Evolutionary conservation across 225 moss, liverwort and hornwort genomes (phyloP).

Genomic region (Neckera pumila): DNA sequence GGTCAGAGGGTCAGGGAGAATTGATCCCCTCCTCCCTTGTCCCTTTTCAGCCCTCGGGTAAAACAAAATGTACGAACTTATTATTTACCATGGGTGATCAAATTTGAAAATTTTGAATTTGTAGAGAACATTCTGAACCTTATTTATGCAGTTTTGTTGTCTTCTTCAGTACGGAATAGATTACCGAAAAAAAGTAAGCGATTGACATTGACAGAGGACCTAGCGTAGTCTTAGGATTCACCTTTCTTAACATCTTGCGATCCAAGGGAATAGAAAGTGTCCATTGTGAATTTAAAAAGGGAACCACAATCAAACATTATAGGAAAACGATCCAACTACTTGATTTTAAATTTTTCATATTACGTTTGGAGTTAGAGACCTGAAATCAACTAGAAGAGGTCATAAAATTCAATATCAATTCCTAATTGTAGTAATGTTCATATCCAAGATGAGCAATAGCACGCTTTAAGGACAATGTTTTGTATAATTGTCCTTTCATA

Average conservation of each 20-base stretch:
- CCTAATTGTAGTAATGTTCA: fast-evolving
- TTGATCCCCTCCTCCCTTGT: too few species aligned
- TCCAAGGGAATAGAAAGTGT: too few species aligned
- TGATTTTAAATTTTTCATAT: too few species aligned
- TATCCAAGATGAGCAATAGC: not conserved
- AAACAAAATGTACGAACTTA: not conserved
- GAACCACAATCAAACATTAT: too few species aligned
- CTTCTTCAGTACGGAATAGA: fast-evolving
- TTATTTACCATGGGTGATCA: not conserved
- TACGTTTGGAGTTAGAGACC: not conserved
- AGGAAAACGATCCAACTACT: too few species aligned
- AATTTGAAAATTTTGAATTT: not conserved
- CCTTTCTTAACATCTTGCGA: too few species aligned
- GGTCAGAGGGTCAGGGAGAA: not conserved
- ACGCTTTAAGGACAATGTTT: not conserved
- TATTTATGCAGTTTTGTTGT: fast-evolving
- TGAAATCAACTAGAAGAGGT: too few species aligned
- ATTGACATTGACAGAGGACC: fast-evolving
- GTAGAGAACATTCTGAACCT: fast-evolving
- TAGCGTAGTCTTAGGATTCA: fast-evolving
- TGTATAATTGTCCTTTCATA: too few species aligned
- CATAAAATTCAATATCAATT: not conserved
- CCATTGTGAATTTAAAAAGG: too few species aligned
- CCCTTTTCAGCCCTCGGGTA: fast-evolving
- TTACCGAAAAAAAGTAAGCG: fast-evolving